A percentile compares a stretch with the other conserved stretches of the same genome.
These are phyloP conservation scores for Murraya koenigii DNA, from an alignment of 345 rosid genomes.

Conservation along the genomic window DNA sequence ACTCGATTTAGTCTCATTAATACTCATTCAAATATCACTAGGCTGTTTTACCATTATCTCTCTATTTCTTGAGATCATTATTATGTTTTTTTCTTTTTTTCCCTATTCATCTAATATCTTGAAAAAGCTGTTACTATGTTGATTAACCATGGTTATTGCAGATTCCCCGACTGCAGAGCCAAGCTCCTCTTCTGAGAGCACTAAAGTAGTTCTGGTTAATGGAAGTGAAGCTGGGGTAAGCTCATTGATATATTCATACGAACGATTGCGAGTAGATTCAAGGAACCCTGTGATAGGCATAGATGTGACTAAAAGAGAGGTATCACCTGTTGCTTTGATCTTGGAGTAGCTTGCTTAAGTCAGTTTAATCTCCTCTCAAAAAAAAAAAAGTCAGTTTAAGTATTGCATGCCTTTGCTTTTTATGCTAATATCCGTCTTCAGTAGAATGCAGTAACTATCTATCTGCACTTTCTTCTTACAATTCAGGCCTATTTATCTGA, in stretches of 20 bases:
- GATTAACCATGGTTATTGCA: slow-evolving; percentile 23
- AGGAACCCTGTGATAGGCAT: slow-evolving; percentile 49
- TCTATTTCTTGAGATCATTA: neutral
- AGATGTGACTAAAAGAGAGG: slow-evolving; percentile 73
- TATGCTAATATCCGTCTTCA: neutral
- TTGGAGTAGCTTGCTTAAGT: neutral
- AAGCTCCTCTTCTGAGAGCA: slow-evolving; percentile 14
- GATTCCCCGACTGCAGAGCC: slow-evolving; percentile 33
- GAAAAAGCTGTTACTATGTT: neutral
- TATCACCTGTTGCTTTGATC: slow-evolving; percentile 16
- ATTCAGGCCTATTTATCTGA: slow-evolving; percentile 55
- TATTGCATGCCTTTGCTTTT: neutral
- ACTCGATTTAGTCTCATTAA: neutral
- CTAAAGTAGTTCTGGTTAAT: slow-evolving; percentile 18
- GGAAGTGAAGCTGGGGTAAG: slow-evolving; percentile 23
- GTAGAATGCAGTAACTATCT: neutral
- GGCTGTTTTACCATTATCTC: neutral
- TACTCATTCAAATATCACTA: neutral
- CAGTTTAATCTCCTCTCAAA: neutral
- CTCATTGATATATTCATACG: slow-evolving; percentile 42
- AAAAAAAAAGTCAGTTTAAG: neutral
- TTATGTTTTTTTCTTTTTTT: neutral
- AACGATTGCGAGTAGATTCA: slow-evolving; percentile 51
- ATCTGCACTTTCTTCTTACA: neutral
- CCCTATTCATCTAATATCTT: neutral